Evolutionary conservation across 2,329 filamentous ascomycete species (phyloP).

Genomic region (Dothiorella sarmentorum): DNA sequence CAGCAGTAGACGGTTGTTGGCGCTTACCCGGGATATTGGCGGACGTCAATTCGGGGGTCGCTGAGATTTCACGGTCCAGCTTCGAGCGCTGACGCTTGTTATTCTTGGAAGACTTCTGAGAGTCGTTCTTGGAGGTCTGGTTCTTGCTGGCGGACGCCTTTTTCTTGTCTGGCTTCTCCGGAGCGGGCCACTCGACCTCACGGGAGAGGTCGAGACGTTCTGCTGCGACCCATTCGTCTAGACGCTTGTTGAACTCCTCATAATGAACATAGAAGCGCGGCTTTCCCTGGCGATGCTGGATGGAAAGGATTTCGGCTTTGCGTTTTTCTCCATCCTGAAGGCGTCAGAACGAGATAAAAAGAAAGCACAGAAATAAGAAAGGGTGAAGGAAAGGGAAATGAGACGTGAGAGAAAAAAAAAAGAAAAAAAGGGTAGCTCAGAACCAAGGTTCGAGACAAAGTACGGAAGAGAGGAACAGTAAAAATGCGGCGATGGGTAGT

Average conservation of each 20-base stretch:
- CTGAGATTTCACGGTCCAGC: slow-evolving; percentile 54
- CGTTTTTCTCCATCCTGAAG: slow-evolving; percentile 72
- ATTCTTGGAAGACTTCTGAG: slow-evolving; percentile 47
- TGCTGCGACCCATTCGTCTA: slow-evolving; percentile 83
- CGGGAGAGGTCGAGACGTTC: slow-evolving; percentile 79
- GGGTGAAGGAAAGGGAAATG: neutral
- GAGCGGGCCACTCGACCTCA: slow-evolving; percentile 94
- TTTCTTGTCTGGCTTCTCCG: slow-evolving; percentile 83
- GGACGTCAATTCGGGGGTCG: slow-evolving; percentile 52
- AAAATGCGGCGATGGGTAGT: slow-evolving; percentile 21
- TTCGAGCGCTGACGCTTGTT: slow-evolving; percentile 45
- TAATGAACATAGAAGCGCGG: slow-evolving; percentile 96
- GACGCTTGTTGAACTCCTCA: slow-evolving; percentile 93
- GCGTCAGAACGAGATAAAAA: slow-evolving; percentile 2
- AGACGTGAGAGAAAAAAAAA: neutral
- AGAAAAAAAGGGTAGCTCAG: slow-evolving; percentile 20
- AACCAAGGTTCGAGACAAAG: too few species aligned
- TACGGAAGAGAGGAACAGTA: too few species aligned
- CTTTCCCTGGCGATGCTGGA: slow-evolving; percentile 82
- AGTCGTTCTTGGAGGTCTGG: slow-evolving; percentile 32
- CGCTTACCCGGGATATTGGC: slow-evolving; percentile 47
- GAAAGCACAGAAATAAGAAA: neutral
- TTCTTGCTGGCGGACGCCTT: slow-evolving; percentile 57
- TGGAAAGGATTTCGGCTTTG: slow-evolving; percentile 94
- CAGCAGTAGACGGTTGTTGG: slow-evolving; percentile 53